Evolutionary conservation across 129 eudicot species (phyloP).

Genomic region (Logfia minima): DNA sequence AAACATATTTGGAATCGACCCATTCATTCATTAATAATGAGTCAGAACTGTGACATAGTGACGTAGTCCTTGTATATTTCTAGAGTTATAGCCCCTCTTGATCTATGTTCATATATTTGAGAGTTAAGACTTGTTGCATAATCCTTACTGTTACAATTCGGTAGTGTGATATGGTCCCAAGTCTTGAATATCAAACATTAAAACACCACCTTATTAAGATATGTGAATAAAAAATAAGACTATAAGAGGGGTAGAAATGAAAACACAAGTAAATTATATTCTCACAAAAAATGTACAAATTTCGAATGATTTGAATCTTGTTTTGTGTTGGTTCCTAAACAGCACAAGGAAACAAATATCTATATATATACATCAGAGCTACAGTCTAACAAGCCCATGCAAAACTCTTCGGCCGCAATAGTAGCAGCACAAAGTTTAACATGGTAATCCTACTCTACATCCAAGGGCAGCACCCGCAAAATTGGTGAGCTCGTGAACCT

Average conservation of each 20-base stretch:
- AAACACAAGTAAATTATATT: conserved; percentile 14
- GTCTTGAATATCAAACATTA: not conserved
- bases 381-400: conserved; percentile 18
- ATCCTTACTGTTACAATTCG: too few species aligned
- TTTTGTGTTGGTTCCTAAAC: conserved; percentile 27
- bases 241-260: not conserved
- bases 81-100: not conserved
- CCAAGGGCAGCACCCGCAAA: conserved; percentile 52
- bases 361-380: conserved; percentile 28
- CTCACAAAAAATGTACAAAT: conserved; percentile 19
- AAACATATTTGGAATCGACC: not conserved
- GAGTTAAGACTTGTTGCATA: too few species aligned
- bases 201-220: not conserved
- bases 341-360: conserved; percentile 35
- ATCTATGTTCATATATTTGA: too few species aligned
- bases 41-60: not conserved
- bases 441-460: conserved; percentile 49
- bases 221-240: not conserved
- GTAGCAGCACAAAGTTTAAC: conserved; percentile 38
- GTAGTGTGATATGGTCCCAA: not conserved
- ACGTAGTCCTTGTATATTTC: not conserved
- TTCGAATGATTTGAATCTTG: conserved; percentile 16
- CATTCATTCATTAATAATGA: not conserved
- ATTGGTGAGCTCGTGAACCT: conserved; percentile 47
- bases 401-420: conserved; percentile 4